Evolutionary conservation across 805 yeast species (phyloP), one percentile per base, ranked within the genome.

Genomic region (Suhomyces pyralidae): DNA sequence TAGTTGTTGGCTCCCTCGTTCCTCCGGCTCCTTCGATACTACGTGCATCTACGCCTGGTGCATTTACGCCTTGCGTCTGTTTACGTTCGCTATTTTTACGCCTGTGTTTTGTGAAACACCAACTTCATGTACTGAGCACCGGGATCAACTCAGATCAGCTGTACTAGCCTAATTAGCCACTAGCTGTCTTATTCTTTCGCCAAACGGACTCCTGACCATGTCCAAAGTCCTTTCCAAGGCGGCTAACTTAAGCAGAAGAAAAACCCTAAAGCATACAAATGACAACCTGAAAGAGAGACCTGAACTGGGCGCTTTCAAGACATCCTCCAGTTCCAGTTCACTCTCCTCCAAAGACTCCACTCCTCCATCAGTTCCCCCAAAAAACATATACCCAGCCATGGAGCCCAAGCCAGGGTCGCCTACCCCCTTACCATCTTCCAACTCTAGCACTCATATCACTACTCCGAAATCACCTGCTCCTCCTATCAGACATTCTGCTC

Each of bases 181-280:
- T 5, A 30, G 22, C 4, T 4, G 36, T 32, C 36, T 32, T n/a
- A n/a, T 32, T 28, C 32, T 28, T 28, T 28, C 32, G 32, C 6
- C 32, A 28, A 28, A 28, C 32, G 14, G 32, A 28, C 32, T 2
- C 5, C 17, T n/a, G 17, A 32, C n/a, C 36, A 61, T 59, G 65
- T 53, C 57, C 20, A 61, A 61, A 38, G 65, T 61, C 20, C 58
- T 61, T 26, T 51, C 58, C 26, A 58, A 52, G 47, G 59, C 64
- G 30, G 48, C 58, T 9, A 53, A 46, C 28, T 49, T 57, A 12
- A 55, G 51, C 47, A 51, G 63, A 40, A 59, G 52, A 46, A 58
- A 52, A 38, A 47, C 59, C n/a, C 6, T 19, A 40, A 25, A 17
- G 6, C 43, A 40, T 8, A 22, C 25, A 6, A 22, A 28, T 17